Conservation (phyloP, 208 protist genomes). For the Wallacemonas sp. region DNA sequence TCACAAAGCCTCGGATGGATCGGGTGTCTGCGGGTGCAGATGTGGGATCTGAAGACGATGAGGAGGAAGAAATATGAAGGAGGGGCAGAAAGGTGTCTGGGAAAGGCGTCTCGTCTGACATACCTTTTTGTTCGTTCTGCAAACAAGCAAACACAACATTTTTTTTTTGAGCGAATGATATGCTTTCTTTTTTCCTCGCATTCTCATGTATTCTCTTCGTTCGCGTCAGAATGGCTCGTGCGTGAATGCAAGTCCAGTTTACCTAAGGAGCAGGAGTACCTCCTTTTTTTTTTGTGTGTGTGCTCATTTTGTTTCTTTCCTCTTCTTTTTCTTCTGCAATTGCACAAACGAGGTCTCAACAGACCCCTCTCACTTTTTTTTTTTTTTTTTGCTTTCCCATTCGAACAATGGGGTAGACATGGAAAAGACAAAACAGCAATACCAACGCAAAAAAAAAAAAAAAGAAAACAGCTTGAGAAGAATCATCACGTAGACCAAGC, state of each 20-base stretch:
- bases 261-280: neutral
- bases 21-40: neutral
- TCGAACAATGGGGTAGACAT: too few species aligned
- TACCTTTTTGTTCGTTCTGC: conserved; percentile 11
- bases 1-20: conserved; percentile 18
- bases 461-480: neutral
- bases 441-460: neutral
- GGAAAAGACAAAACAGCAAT: neutral
- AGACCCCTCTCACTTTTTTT: neutral
- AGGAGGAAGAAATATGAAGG: conserved; percentile 1
- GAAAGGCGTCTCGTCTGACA: too few species aligned
- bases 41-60: neutral
- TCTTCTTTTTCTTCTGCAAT: conserved; percentile 2
- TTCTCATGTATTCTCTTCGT: too few species aligned
- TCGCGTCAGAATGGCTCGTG: too few species aligned
- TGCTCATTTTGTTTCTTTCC: neutral
- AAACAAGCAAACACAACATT: neutral
- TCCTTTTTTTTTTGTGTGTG: neutral
- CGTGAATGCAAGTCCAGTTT: too few species aligned
- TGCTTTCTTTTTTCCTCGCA: too few species aligned
- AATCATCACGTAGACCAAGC: neutral
- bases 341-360: too few species aligned
- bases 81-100: too few species aligned
- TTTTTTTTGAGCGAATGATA: too few species aligned
- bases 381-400: neutral